Evolutionary conservation across 1,139 yeast species (phyloP), one percentile per base, ranked within the genome.

Genomic region (Pichia sp.): DNA sequence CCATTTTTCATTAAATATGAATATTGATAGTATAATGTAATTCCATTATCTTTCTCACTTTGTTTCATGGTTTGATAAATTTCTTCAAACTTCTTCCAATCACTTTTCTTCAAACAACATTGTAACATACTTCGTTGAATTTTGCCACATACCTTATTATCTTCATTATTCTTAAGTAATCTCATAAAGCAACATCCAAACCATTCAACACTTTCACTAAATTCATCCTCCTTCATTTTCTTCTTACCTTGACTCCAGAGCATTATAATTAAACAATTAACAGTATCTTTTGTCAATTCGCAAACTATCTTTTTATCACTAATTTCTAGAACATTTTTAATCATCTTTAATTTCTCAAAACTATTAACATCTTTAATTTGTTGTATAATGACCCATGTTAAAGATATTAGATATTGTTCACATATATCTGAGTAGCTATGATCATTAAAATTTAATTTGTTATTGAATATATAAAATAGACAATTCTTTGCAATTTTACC

Each of bases 171-270:
- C 22, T 47, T 53, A 2, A 66, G 51, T 5, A 64, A 38, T 25
- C 65, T 54, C 32, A 60, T 59, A 8, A 59, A 47, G 15, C 64
- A 58, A n/a, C 61, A 38, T 3, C 56, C 48, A 24, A 64, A 58
- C 68, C 70, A 67, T 1, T 44, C 47, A 3, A 60, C 36, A 0
- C 66, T 59, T 15, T 57, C 57, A 1, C 43, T 26, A 37, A 53
- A 45, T 4, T 45, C 24, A 1, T 40, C 45, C 4, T 48, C 51
- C 36, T 66, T 65, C 35, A 52, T 48, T 9, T 50, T 51, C 15
- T 50, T 48, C 40, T 61, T 61, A 0, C 68, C 68, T 22, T 52
- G 50, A n/a, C 64, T 66, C 69, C 69, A 68, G n/a, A 68, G 41
- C 35, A 67, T 49, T 1, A 68, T 59, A 4, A 61, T 52, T 0